Evolutionary conservation across 768 basidiomycete genomes (phyloP).

Genomic region (Termitomyces sp.): DNA sequence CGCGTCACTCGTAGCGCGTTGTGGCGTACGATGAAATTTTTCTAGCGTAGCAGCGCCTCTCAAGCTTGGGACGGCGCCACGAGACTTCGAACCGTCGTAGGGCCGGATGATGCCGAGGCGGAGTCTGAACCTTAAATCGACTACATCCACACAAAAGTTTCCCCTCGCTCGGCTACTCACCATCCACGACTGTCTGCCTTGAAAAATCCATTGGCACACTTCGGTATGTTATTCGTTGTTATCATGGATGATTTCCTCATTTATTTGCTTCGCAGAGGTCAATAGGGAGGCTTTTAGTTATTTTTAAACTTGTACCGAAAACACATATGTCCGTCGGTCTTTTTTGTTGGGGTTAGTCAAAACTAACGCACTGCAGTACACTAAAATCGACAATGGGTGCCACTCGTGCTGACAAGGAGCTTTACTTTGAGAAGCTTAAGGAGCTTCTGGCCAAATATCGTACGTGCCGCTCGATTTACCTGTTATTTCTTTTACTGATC

Average conservation of each 20-base stretch:
- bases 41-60: background rate
- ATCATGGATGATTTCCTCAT: background rate
- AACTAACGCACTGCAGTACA: slow-evolving; percentile 11
- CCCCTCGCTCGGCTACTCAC: slow-evolving; percentile 11
- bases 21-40: slow-evolving; percentile 8
- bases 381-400: slow-evolving; percentile 76
- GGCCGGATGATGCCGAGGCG: slow-evolving; percentile 21
- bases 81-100: background rate
- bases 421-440: slow-evolving; percentile 93
- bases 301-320: slow-evolving; percentile 18
- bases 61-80: background rate
- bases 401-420: slow-evolving; percentile 82
- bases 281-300: slow-evolving; percentile 81
- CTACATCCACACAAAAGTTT: slow-evolving; percentile 33
- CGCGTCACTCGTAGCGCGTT: slow-evolving; percentile 16
- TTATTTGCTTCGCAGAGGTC: slow-evolving; percentile 47
- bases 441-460: slow-evolving; percentile 88
- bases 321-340: slow-evolving; percentile 10
- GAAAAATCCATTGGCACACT: slow-evolving; percentile 93
- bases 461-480: slow-evolving; percentile 36
- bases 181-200: slow-evolving; percentile 59
- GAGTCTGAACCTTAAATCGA: slow-evolving; percentile 29
- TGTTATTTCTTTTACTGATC: background rate
- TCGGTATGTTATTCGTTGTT: slow-evolving; percentile 41
- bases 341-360: background rate